These are phyloP conservation scores for Colletotrichum falcatum DNA, from an alignment of 2,329 filamentous ascomycete species.

Conservation along the genomic window DNA sequence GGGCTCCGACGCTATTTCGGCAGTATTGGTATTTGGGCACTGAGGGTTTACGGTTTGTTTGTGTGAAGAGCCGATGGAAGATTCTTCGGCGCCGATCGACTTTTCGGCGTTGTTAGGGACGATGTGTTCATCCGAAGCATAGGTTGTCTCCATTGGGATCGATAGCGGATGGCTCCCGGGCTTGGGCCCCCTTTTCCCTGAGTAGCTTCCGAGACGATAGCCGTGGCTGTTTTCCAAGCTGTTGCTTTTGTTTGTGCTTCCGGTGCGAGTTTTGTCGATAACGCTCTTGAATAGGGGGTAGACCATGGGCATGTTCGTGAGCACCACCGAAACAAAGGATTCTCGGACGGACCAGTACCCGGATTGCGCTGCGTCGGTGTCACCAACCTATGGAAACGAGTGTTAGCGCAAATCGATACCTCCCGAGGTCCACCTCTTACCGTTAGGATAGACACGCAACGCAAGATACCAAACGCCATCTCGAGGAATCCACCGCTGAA, in stretches of 20 bases:
- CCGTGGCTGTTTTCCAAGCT: conserved; percentile 16
- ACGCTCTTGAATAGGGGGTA: conserved; percentile 49
- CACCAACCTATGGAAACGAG: conserved; percentile 43
- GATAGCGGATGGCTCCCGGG: conserved; percentile 14
- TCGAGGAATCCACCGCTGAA: conserved; percentile 37
- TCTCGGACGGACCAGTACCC: conserved; percentile 55
- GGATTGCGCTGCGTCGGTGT: conserved; percentile 48
- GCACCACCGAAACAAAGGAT: conserved; percentile 54
- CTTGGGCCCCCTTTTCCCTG: conserved; percentile 1
- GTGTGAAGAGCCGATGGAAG: background rate
- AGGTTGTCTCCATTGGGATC: conserved; percentile 7
- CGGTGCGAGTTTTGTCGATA: conserved; percentile 43
- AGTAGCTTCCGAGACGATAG: conserved; percentile 30
- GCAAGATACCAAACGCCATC: conserved; percentile 33
- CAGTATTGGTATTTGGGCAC: background rate
- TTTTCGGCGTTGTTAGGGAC: conserved; percentile 10
- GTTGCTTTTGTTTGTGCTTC: conserved; percentile 24
- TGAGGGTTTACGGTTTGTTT: conserved; percentile 1
- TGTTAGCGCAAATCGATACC: background rate
- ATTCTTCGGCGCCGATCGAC: conserved; percentile 8
- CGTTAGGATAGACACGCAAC: conserved; percentile 34
- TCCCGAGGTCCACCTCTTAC: background rate
- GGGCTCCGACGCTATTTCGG: background rate
- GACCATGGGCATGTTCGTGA: conserved; percentile 55
- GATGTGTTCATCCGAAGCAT: conserved; percentile 27